Percentiles rank a stretch among this genome's conserved stretches.
These are phyloP conservation scores for Syzygium aqueum DNA, from an alignment of 345 rosid species.

Conservation along the genomic window DNA sequence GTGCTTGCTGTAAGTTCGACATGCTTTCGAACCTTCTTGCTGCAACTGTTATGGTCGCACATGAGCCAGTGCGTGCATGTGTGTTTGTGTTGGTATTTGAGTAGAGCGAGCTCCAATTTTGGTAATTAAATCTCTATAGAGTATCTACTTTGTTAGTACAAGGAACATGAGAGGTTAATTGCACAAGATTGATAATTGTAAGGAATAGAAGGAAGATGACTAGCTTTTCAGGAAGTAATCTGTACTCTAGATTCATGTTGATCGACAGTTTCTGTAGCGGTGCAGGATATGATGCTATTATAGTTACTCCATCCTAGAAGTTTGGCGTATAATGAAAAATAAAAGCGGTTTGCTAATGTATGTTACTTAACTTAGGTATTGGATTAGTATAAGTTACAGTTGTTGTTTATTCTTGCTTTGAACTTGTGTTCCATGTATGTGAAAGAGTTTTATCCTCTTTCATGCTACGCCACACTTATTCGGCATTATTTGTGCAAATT, in stretches of 20 bases:
- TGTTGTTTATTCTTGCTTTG: background rate
- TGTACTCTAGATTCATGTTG: background rate
- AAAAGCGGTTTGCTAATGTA: background rate
- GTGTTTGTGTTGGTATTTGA: background rate
- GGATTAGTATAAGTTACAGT: background rate
- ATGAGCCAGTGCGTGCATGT: background rate
- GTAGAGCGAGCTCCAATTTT: background rate
- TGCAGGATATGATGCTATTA: background rate
- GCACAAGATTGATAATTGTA: background rate
- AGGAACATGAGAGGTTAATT: background rate
- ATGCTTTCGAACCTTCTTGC: background rate
- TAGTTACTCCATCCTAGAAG: background rate
- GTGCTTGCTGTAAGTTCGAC: slow-evolving; percentile 30
- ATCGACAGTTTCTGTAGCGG: background rate
- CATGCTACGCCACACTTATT: background rate
- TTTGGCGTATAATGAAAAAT: background rate
- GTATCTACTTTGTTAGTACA: background rate
- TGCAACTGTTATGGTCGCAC: background rate
- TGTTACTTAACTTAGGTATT: background rate
- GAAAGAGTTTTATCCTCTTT: background rate
- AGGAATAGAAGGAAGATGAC: background rate
- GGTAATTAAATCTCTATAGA: too few species aligned
- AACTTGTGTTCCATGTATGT: background rate
- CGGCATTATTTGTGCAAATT: background rate
- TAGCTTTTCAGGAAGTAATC: background rate